Percentiles rank a stretch among this genome's conserved stretches.
phyloP scores from a whole-genome alignment of 1,139 yeast genomes.

The Wickerhamiella infanticola region DNA sequence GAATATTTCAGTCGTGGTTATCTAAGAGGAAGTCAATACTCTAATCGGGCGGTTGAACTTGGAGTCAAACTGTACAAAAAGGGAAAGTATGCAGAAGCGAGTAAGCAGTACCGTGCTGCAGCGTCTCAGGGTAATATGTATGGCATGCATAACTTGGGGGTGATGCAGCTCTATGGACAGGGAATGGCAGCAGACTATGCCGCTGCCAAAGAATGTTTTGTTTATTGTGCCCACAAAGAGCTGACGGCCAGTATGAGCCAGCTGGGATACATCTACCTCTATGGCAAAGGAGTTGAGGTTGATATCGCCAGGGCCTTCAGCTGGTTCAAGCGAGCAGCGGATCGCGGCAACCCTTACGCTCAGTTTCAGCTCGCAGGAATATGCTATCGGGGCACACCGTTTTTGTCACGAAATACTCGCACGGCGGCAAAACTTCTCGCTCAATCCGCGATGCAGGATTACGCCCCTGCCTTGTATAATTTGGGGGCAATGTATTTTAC shows the following conservation, averaged over 20 bases:
- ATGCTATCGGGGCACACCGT: conserved; percentile 9
- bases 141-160: conserved; percentile 13
- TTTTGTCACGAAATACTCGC: conserved; percentile 1
- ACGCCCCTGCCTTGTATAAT: conserved; percentile 12
- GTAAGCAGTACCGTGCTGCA: conserved; percentile 5
- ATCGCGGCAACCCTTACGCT: conserved; percentile 8
- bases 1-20: not conserved
- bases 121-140: conserved; percentile 4
- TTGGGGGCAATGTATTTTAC: conserved; percentile 9
- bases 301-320: conserved; percentile 7
- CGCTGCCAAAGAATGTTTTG: conserved; percentile 8
- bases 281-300: conserved; percentile 10
- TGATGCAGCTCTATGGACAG: conserved; percentile 15
- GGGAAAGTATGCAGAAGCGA: conserved; percentile 2
- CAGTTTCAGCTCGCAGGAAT: conserved; percentile 11
- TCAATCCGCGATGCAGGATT: conserved; percentile 8
- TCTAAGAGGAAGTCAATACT: not conserved
- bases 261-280: conserved; percentile 13
- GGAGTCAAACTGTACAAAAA: not conserved
- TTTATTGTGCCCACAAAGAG: conserved; percentile 7
- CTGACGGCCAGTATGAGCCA: conserved; percentile 13
- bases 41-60: not conserved
- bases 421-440: conserved; percentile 10
- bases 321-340: conserved; percentile 11
- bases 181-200: conserved; percentile 8